Evolutionary conservation across 2,329 filamentous ascomycete species (phyloP).

Genomic region (Clarireedia monteithiana): DNA sequence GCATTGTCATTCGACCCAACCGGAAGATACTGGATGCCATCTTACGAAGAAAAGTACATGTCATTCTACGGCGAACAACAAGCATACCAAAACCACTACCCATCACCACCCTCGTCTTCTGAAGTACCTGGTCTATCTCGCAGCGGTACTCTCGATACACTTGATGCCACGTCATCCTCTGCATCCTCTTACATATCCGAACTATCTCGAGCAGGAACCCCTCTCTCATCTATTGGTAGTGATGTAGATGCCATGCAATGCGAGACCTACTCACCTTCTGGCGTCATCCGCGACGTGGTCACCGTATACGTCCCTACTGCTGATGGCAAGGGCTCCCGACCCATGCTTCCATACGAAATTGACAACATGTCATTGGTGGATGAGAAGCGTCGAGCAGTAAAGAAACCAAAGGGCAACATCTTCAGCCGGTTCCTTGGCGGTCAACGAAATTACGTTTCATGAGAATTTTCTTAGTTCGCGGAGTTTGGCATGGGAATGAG

Average conservation of each 20-base stretch:
- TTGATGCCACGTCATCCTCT: conserved; percentile 26
- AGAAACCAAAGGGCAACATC: conserved; percentile 24
- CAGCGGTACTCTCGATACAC: conserved; percentile 26
- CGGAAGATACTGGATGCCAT: conserved; percentile 23
- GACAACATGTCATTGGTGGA: conserved; percentile 19
- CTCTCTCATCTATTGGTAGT: conserved; percentile 28
- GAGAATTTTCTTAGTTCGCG: background rate
- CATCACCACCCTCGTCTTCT: conserved; percentile 30
- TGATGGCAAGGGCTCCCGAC: conserved; percentile 13
- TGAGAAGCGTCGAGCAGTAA: conserved; percentile 16
- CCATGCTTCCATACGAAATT: conserved; percentile 27
- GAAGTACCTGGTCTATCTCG: conserved; percentile 30
- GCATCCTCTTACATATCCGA: conserved; percentile 27
- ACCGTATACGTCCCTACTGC: conserved; percentile 19
- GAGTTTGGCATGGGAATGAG: background rate
- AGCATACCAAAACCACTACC: conserved; percentile 11
- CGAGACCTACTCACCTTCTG: conserved; percentile 7
- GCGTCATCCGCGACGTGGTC: conserved; percentile 21
- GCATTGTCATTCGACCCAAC: conserved; percentile 14
- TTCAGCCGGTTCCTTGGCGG: conserved; percentile 23
- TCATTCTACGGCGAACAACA: conserved; percentile 14
- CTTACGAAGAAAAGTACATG: conserved; percentile 8
- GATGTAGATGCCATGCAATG: conserved; percentile 15
- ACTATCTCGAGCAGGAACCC: conserved; percentile 27
- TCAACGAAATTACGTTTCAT: conserved; percentile 2